Evolutionary conservation across 208 protist genomes (phyloP).

Genomic region (Leishmania braziliensis): DNA sequence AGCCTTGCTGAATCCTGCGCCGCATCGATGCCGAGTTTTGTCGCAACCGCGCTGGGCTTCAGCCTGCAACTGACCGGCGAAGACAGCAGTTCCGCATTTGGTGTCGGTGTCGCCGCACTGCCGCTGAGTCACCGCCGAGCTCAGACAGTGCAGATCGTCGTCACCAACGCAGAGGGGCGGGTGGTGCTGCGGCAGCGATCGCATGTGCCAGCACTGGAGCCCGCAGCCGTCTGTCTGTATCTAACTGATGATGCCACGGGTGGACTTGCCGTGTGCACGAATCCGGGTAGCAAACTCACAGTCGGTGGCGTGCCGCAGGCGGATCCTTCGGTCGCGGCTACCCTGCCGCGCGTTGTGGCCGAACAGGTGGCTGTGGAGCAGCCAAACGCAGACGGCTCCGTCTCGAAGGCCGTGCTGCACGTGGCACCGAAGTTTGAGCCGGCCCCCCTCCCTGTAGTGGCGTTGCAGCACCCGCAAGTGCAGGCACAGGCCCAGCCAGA

Average conservation of each 20-base stretch:
- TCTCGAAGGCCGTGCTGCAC: constrained; percentile 33
- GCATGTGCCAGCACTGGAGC: constrained; percentile 51
- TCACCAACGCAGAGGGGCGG: constrained; percentile 45
- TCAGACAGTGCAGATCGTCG: constrained; percentile 55
- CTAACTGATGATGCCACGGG: constrained; percentile 41
- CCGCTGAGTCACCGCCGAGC: constrained; percentile 45
- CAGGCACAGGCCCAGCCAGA: constrained; percentile 25
- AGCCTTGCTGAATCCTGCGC: neutral
- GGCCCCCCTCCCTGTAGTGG: neutral
- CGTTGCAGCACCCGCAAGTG: neutral
- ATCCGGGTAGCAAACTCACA: constrained; percentile 15
- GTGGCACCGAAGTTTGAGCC: constrained; percentile 24
- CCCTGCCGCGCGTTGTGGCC: constrained; percentile 23
- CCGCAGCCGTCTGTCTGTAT: constrained; percentile 28
- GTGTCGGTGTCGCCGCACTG: constrained; percentile 44
- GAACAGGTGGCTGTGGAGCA: constrained; percentile 43
- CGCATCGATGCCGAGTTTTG: constrained; percentile 30
- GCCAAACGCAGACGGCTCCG: constrained; percentile 38
- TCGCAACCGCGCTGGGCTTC: constrained; percentile 45
- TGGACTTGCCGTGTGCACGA: constrained; percentile 20
- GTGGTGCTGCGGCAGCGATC: constrained; percentile 58
- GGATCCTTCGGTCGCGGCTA: constrained; percentile 12
- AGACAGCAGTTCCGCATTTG: constrained; percentile 48
- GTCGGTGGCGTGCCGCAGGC: constrained; percentile 22
- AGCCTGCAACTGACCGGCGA: constrained; percentile 61